Conservation (phyloP, 352 stramenopile genomes). For the Globisporangium mamillatum region DNA sequence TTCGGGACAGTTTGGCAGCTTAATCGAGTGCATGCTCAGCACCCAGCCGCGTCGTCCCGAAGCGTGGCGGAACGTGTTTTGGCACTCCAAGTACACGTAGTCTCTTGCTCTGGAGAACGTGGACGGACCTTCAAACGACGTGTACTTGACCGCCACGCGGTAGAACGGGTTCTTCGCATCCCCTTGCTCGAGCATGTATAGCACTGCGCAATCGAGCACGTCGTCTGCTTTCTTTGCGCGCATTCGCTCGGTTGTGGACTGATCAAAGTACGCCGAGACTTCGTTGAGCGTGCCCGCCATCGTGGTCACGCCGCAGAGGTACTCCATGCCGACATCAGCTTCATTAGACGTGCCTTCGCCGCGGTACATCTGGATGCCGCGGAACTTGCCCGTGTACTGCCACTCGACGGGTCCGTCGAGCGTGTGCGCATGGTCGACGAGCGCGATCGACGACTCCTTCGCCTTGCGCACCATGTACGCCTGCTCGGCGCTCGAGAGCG, state of each 20-base stretch:
- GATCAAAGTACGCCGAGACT: constrained; percentile 65
- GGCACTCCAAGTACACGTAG: constrained; percentile 76
- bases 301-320: constrained; percentile 70
- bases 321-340: constrained; percentile 43
- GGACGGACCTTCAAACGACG: constrained; percentile 52
- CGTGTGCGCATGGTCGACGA: constrained; percentile 72
- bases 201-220: constrained; percentile 59
- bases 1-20: constrained; percentile 69
- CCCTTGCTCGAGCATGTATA: constrained; percentile 55
- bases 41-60: constrained; percentile 69
- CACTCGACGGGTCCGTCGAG: constrained; percentile 70
- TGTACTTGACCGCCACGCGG: constrained; percentile 70
- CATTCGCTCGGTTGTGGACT: constrained; percentile 60
- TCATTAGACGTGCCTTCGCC: constrained; percentile 53
- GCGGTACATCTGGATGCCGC: constrained; percentile 79
- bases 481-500: constrained; percentile 36
- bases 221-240: constrained; percentile 57
- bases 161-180: constrained; percentile 54
- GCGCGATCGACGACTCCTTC: constrained; percentile 60
- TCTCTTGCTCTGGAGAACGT: constrained; percentile 58
- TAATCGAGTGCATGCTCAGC: constrained; percentile 83
- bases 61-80: constrained; percentile 76
- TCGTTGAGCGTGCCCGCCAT: constrained; percentile 72
- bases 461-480: constrained; percentile 68
- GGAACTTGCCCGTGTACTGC: constrained; percentile 74